Percentiles rank a stretch among this genome's conserved stretches.
These are phyloP conservation scores for Tuber microsphaerosporum DNA, from an alignment of 495 filamentous ascomycete genomes.

Conservation along the genomic window DNA sequence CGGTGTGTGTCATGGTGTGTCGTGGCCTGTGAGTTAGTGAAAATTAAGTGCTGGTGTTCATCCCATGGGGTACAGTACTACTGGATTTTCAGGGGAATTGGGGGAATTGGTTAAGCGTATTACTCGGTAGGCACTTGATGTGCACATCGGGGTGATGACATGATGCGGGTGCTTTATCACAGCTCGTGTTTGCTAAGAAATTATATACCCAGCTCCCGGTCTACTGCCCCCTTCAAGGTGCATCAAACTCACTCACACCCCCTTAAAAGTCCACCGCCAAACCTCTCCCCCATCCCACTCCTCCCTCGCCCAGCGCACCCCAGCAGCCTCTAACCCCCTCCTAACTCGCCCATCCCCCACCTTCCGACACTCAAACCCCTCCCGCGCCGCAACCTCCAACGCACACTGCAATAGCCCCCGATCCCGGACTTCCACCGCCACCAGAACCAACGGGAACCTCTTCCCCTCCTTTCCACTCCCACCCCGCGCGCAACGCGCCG, in stretches of 20 bases:
- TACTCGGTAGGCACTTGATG: neutral
- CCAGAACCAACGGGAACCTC: slow-evolving; percentile 20
- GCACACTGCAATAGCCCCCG: slow-evolving; percentile 15
- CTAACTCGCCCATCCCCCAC: slow-evolving; percentile 43
- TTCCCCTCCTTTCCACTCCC: neutral
- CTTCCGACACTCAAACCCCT: slow-evolving; percentile 29
- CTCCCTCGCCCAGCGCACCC: slow-evolving; percentile 43
- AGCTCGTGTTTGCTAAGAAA: neutral
- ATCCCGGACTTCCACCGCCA: slow-evolving; percentile 36
- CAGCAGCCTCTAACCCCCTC: slow-evolving; percentile 39
- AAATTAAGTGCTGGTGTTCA: neutral
- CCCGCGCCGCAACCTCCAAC: slow-evolving; percentile 15
- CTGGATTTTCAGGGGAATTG: neutral
- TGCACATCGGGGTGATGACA: neutral
- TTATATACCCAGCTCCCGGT: neutral
- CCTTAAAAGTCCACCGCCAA: slow-evolving; percentile 39
- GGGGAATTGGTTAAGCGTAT: neutral
- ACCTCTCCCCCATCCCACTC: slow-evolving; percentile 42
- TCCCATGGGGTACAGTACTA: neutral
- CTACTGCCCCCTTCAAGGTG: neutral
- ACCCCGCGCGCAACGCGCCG: neutral
- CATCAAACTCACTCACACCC: slow-evolving; percentile 9
- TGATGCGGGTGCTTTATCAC: neutral
- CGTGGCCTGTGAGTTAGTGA: neutral
- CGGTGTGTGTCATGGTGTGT: neutral